Percentiles rank a stretch among this genome's conserved stretches.
These are phyloP conservation scores for Cladosporium sp. DNA, from an alignment of 2,329 filamentous ascomycete genomes.

Conservation along the genomic window DNA sequence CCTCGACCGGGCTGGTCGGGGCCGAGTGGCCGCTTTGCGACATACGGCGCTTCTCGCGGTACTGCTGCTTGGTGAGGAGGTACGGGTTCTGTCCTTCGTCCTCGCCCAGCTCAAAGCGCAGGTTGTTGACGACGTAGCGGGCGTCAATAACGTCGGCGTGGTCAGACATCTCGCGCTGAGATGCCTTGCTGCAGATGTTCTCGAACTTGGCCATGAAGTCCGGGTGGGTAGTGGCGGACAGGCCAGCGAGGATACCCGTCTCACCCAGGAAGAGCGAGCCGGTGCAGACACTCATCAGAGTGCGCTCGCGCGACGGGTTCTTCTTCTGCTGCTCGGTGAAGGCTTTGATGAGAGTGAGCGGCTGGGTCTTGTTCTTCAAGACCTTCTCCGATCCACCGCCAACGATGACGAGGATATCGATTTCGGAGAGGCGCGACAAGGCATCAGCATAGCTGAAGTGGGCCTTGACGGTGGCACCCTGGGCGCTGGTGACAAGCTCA, in stretches of 20 bases:
- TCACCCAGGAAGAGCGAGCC: conserved; percentile 73
- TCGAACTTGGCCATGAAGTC: conserved; percentile 77
- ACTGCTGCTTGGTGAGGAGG: conserved; percentile 63
- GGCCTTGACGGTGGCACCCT: conserved; percentile 66
- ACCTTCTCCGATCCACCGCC: conserved; percentile 63
- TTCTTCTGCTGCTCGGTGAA: conserved; percentile 76
- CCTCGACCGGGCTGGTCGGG: conserved; percentile 26
- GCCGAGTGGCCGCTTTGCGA: conserved; percentile 39
- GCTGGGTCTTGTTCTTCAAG: conserved; percentile 62
- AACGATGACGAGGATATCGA: conserved; percentile 73
- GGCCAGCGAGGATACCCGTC: conserved; percentile 70
- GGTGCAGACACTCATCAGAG: conserved; percentile 73
- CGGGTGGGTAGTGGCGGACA: conserved; percentile 77
- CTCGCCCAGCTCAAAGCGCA: conserved; percentile 73
- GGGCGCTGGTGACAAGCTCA: conserved; percentile 46
- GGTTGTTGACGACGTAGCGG: conserved; percentile 86
- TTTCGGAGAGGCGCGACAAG: conserved; percentile 65
- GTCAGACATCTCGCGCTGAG: conserved; percentile 64
- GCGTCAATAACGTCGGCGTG: conserved; percentile 80
- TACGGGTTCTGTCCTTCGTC: conserved; percentile 80
- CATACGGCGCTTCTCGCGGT: conserved; percentile 45
- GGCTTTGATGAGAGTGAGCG: conserved; percentile 66
- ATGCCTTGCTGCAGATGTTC: conserved; percentile 70
- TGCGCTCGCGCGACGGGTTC: conserved; percentile 74
- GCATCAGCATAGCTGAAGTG: conserved; percentile 77